Evolutionary conservation across 345 rosid species (phyloP), one percentile per base, ranked within the genome.

Genomic region (Citrus sinensis): DNA sequence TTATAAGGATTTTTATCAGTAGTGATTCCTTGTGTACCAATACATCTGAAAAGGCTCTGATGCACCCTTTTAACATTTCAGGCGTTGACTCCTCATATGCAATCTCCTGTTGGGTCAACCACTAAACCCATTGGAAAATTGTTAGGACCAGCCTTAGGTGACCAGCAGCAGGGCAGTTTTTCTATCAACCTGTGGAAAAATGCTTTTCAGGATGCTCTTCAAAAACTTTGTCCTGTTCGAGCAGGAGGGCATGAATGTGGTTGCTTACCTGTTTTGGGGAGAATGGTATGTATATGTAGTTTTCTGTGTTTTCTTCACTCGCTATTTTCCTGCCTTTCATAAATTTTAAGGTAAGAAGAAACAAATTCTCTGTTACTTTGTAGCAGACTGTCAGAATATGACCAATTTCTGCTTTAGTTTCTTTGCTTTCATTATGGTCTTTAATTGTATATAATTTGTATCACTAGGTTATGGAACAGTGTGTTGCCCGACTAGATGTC

Each of bases 31-130:
- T 16, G 58, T 65, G 22, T 65, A 34, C 67, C 35, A 51, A 70
- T 25, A 37, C 42, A 29, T 35, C 46, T 19, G 22, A 64, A 78
- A 49, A 55, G 64, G 34, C 19, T 60, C 51, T 78, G 60, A 71
- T 58, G 55, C 25, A 7, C 51, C 30, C 62, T 71, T 73, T 22
- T n/a, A 16, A 51, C 77, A 5, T 74, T 78, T 79, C 83, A 96
- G 98, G 94, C 91, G 29, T 82, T 96, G 85, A 91, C 98, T 81
- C 98, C 98, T 74, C 85, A 88, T 76, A 96, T 96, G 98, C 99
- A 94, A 89, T 74, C 94, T 69, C 92, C 94, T 9, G 71, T 37
- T 78, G 79, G 82, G 34, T 82, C 90, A 62, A 79, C 86, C 25
- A 37, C 74, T 77, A 86, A 89, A 81, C 46, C 82, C 60, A 76